Evolutionary conservation across 2,329 filamentous ascomycete species (phyloP), one percentile per base, ranked within the genome.

Genomic region (Cytospora mali): DNA sequence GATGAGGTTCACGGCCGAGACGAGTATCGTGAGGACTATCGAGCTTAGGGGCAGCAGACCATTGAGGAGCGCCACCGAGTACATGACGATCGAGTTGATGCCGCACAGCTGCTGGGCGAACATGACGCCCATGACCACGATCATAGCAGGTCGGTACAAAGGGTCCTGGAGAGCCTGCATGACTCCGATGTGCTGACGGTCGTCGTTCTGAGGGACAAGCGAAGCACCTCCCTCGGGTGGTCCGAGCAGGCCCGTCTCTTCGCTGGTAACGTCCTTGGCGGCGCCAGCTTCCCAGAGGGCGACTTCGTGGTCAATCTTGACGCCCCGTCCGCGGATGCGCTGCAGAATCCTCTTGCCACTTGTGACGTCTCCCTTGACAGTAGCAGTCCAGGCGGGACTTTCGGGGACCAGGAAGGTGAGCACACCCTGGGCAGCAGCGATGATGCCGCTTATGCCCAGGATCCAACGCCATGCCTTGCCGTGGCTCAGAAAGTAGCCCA

Each of bases 71-170:
- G 91, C 93, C 6, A 98, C 95, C 2, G 93, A 96, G 76, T 99
- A 99, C 93, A 99, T 97, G 76, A 98, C 90, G 72, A 98, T 94
- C 63, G 90, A 94, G 83, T 99, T 98, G 78, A 98, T 94, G 53
- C 92, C 94, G 63, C 91, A 94, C 42, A 97, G 82, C 74, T 99
- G 95, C 74, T 98, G 95, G 0, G 91, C 89, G 63, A 93, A 83
- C 93, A 98, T 97, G 68, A 96, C 88, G 1, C 92, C 93, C 14
- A 96, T 84, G 4, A 96, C 91, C 5, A 93, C 92, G 64, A 95
- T 82, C 59, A 96, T 88, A 58, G 90, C 90, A 0, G 87, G 88
- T 3, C 88, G 84, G 70, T 91, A 90, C 10, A 85, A 78, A 0
- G 88, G 82, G 68, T 94, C 85, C 27, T 78, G 81, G 46, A 92